phyloP scores from a whole-genome alignment of 2,329 filamentous ascomycete species.

The Neurospora sp. region DNA sequence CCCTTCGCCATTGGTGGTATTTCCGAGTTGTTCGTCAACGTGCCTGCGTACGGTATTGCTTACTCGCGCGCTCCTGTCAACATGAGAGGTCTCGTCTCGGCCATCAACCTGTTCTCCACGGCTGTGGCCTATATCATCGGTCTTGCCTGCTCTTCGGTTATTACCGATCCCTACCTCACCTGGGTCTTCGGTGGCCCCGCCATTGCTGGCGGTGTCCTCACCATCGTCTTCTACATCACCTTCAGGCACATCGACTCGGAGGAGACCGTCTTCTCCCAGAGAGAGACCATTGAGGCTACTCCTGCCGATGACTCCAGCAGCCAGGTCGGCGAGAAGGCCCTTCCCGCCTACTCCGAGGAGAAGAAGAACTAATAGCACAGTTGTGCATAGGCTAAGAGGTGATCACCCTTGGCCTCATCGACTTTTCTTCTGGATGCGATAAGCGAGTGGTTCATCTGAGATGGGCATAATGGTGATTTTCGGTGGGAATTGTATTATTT shows the following conservation, averaged over 20 bases:
- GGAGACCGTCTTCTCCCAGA: constrained; percentile 31
- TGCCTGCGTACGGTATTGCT: constrained; percentile 40
- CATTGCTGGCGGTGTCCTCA: constrained; percentile 33
- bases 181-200: constrained; percentile 40
- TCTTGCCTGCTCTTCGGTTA: constrained; percentile 33
- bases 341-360: neutral
- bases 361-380: neutral
- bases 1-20: constrained; percentile 41
- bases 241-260: constrained; percentile 37
- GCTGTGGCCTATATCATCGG: constrained; percentile 36
- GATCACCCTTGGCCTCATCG: neutral
- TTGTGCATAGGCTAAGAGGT: neutral
- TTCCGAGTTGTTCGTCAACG: constrained; percentile 40
- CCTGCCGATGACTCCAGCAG: constrained; percentile 21
- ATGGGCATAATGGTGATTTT: neutral
- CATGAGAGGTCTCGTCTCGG: constrained; percentile 41
- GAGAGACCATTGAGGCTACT: constrained; percentile 20
- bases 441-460: neutral
- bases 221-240: constrained; percentile 34
- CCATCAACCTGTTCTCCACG: constrained; percentile 37
- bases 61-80: constrained; percentile 40
- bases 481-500: neutral
- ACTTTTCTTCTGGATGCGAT: neutral
- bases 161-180: constrained; percentile 38
- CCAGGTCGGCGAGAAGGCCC: constrained; percentile 16